Evolutionary conservation across 129 eudicot species (phyloP), one percentile per base, ranked within the genome.

Genomic region (Artemisia annua): DNA sequence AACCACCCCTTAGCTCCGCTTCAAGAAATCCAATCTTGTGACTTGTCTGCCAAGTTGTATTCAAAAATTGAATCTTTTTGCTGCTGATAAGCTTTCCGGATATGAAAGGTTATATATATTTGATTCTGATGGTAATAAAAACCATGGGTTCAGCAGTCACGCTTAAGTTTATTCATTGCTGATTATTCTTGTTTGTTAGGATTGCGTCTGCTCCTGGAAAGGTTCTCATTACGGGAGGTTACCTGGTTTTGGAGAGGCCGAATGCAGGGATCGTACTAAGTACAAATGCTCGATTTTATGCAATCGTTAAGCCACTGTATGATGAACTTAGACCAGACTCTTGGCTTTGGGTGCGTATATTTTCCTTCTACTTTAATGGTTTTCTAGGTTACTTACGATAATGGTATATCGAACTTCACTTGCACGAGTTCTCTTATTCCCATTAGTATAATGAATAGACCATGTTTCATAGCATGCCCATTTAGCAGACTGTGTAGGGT

Each of bases 201-300:
- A 84, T 91, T 79, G 97, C 92, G 26, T 91, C 97, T 63, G 96
- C 96, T 76, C 97, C 97, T 56, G 97, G 97, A 24, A 91, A 91
- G 79, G 96, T 91, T 74, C 61, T 91, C 82, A 83, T 91, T 79
- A 86, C 97, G 1, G 97, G 97, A 20, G 97, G 97, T 26, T 91
- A 91, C 73, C 83, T 91, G 57, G 52, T 91, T 64, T 73, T 91
- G 80, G 92, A 91, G 85, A 86, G 97, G 86, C 97, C 96, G 30
- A 88, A 88, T 88, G 96, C 96, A 6, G 97, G 97, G 63, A 82
- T 91, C 81, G 97, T 94, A 12, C 80, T 94, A 48, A 94, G 98
- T 71, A 87, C 98, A 16, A 94, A 86, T 87, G 90, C 98, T 74
- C 96, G 92, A 12, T 94, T 94, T 69, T 87, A 87, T 52, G 97